A percentile compares a stretch with the other conserved stretches of the same genome.
phyloP scores from a whole-genome alignment of 805 yeast species.

The Saccharomycopsis selenospora region DNA sequence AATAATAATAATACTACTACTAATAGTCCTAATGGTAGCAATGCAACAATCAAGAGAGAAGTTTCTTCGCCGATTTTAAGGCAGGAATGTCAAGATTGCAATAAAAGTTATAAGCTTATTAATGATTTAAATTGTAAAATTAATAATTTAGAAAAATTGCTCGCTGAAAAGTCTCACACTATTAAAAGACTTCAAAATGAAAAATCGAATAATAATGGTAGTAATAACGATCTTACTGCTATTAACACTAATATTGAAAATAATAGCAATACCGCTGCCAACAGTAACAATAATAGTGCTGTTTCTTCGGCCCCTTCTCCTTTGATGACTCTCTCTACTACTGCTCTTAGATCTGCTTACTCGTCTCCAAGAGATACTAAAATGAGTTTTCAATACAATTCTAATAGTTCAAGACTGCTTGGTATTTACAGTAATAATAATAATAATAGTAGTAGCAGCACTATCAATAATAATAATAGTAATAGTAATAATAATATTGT shows the following conservation, averaged over 20 bases:
- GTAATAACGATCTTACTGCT: background rate
- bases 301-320: background rate
- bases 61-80: too few relatives aligned
- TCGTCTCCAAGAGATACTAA: background rate
- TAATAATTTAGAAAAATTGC: slow-evolving; percentile 27
- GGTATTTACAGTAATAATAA: slow-evolving; percentile 2
- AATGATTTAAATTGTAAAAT: slow-evolving; percentile 35
- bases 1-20: background rate
- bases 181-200: slow-evolving; percentile 1
- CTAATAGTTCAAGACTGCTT: background rate
- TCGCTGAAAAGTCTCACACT: slow-evolving; percentile 25
- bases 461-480: slow-evolving; percentile 7
- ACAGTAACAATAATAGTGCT: too few relatives aligned
- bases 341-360: slow-evolving; percentile 1
- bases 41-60: background rate
- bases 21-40: background rate
- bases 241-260: background rate
- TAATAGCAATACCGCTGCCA: too few relatives aligned
- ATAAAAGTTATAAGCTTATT: slow-evolving; percentile 20
- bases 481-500: too few relatives aligned
- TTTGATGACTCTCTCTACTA: background rate
- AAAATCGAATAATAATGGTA: background rate
- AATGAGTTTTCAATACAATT: background rate
- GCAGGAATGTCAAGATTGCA: background rate
- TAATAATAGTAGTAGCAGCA: background rate